Evolutionary conservation across 2,329 filamentous ascomycete species (phyloP).

Genomic region (Hymenoscyphus albidus): DNA sequence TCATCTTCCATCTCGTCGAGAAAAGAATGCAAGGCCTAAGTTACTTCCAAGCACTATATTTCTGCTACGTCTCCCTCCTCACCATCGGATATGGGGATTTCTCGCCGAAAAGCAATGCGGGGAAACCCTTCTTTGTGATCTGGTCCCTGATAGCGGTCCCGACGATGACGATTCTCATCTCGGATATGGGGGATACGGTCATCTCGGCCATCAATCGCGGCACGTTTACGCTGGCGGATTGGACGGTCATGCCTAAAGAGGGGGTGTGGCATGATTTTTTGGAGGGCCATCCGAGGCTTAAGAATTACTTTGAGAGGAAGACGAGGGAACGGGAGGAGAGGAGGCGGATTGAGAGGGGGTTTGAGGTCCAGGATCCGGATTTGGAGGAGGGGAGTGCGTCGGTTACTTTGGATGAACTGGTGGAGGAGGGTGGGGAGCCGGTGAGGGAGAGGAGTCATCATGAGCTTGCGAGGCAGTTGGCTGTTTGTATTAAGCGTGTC

Average conservation of each 20-base stretch:
- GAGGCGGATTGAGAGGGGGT: constrained; percentile 39
- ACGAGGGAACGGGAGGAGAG: constrained; percentile 40
- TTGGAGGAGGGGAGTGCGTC: constrained; percentile 22
- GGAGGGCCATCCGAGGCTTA: constrained; percentile 43
- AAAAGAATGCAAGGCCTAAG: constrained; percentile 46
- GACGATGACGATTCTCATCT: constrained; percentile 65
- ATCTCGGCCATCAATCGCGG: constrained; percentile 60
- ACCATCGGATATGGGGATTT: constrained; percentile 70
- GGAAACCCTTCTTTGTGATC: constrained; percentile 66
- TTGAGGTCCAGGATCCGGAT: constrained; percentile 34
- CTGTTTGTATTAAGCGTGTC: constrained; percentile 51
- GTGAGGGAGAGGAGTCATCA: constrained; percentile 38
- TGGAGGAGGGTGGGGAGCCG: constrained; percentile 30
- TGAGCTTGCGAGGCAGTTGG: constrained; percentile 52
- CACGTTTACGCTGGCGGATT: constrained; percentile 58
- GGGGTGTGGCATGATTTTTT: constrained; percentile 52
- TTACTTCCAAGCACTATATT: constrained; percentile 66
- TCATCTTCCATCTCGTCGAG: constrained; percentile 61
- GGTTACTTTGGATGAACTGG: constrained; percentile 39
- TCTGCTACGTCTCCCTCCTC: constrained; percentile 64
- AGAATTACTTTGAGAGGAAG: constrained; percentile 37
- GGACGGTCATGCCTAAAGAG: constrained; percentile 61
- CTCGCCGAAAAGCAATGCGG: constrained; percentile 59
- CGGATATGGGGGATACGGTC: constrained; percentile 61
- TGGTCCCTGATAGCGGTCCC: constrained; percentile 68